Evolutionary conservation across 2,329 filamentous ascomycete genomes (phyloP), one percentile per base, ranked within the genome.

Genomic region (Microcyclosporella mali): DNA sequence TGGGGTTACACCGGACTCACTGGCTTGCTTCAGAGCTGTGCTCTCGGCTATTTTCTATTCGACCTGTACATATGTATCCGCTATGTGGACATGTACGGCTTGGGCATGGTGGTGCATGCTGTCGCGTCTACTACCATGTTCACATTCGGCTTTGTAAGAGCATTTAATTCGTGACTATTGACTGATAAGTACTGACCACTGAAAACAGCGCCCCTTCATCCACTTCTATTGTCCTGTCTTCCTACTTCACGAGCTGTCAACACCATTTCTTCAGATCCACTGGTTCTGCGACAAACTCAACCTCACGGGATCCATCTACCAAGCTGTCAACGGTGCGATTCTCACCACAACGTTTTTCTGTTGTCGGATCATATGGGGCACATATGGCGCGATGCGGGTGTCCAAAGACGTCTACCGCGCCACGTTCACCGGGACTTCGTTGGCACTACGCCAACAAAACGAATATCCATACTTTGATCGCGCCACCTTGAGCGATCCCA

Each of bases 211-310:
- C 46, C 87, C 87, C 2, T 89, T 90, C 58, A 74, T 89, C 52
- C 89, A 90, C 70, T 89, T 82, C 70, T 94, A 90, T 65, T 84
- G 78, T 43, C 76, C 77, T 43, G 79, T 79, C 46, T 94, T 94
- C 66, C 86, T 94, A 57, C 81, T 92, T 45, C 92, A 88, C 78
- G 87, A 94, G 66, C 77, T 94, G 29, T 89, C 85, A 17, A 85
- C 83, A 3, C 85, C 86, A 6, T 89, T 92, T 65, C 74, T 92
- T 45, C 92, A 94, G 62, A 77, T 90, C 61, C 87, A 94, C 70
- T 94, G 87, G 87, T 92, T 92, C 70, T 86, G 85, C 67, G 87
- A 94, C 67, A 94, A 94, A 70, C 70, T 90, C 46, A 76, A 79
- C 57, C 81, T 88, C 73, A 92, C 87, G 0, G 87, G 87, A 28